Base-by-base conservation (phyloP, 2,329 filamentous ascomycete genomes). In the Madurella fahalii region DNA sequence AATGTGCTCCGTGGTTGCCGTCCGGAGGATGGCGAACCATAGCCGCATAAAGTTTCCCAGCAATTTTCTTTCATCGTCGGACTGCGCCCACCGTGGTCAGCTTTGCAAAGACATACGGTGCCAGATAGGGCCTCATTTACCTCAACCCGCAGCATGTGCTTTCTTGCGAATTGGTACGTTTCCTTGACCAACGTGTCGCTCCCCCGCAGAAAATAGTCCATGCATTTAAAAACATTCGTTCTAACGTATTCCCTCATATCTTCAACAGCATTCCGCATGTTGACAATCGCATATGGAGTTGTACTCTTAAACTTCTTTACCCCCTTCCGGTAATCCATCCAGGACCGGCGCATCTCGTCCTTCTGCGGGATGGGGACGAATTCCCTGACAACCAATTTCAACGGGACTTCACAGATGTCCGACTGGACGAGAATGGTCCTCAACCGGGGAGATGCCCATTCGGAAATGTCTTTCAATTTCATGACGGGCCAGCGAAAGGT, bases 401-500 rank as follows among this genome's bases (percentile, higher is more conserved):
- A 41, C 1, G 57, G 50, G 5, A 54, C 50, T 9, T 47, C 42
- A 25, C 49, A 58, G 13, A 58, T 44, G 39, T 56, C 53, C 1
- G 57, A 56, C 47, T 45, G 18, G 13, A 58, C 51, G 3, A 18
- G 18, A 11, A 58, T 54, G 25, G 50, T 50, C 17, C 53, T 37
- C 17, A 50, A 11, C 9, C 52, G 37, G 4, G 32, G 16, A 1
- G 50, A 51, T 9, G 43, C 51, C 57, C 57, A 58, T 9, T 54
- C 48, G 16, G 20, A 32, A 18, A 54, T 54, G 34, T 58, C 53
- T 16, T 53, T 56, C 8, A 58, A 53, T 40, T 49, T 58, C 53
- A 56, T 56, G 25, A 52, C 50, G 2, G 53, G 50, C 57, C 57
- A 58, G 4, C 57, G 53, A 15, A 41, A 42, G n/a, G 49, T 56